Evolutionary conservation across 768 basidiomycete species (phyloP), one percentile per base, ranked within the genome.

Genomic region (Suillus brevipes): DNA sequence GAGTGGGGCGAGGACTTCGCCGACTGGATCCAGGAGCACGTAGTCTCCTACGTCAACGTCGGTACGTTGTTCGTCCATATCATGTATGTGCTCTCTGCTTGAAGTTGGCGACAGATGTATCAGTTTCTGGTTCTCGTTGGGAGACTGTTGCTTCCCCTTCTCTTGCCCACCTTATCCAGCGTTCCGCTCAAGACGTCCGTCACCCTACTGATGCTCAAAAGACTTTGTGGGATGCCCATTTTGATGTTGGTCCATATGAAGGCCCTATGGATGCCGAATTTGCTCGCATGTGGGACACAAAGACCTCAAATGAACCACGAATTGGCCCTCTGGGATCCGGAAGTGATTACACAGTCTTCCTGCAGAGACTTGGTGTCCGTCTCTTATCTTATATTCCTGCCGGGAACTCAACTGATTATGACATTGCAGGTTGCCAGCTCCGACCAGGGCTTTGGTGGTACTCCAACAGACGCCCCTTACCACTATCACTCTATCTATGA

Each of bases 1-100:
- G 97, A 98, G 77, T 97, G 90, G 85, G 94, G 89, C 3, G 97
- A 98, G 75, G 97, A 98, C 73, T 98, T 97, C 71, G 73, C 87
- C 0, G 82, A 85, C 18, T 97, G 91, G 87, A 86, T 98, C 45
- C 82, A 85, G 47, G 80, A 89, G 40, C 85, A 96, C 66, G 91
- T 89, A 52, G 94, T 92, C 18, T 84, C 92, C 16, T 99, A 98
- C 73, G 78, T 97, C 64, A 97, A 97, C 72, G 82, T 95, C 31
- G 87, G 82, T 80, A 71, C 43, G 78, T 70, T n/a, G 23, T 56
- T 25, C 25, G 6, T 63, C 50, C 34, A 37, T 66, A 31, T 58
- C 18, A 58, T 55, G n/a, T 60, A 52, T 59, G 40, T 18, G 40
- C 62, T 61, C 40, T 56, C 63, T 43, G 66, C 49, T 66, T 34